These are phyloP conservation scores for Fonsecaea erecta DNA, from an alignment of 2,329 filamentous ascomycete genomes.

Conservation along the genomic window DNA sequence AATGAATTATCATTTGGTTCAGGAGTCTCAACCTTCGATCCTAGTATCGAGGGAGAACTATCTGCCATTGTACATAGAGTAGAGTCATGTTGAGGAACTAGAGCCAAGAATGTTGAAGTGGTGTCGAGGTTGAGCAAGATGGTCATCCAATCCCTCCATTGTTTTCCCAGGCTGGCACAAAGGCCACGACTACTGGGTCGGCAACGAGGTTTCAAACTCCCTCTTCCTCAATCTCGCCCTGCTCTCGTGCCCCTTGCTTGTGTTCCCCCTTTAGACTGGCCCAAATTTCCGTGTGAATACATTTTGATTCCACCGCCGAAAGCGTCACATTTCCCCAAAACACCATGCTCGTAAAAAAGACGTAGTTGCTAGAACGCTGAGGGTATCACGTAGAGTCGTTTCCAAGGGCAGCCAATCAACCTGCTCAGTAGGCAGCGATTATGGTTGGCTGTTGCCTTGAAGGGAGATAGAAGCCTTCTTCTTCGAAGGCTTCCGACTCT, in stretches of 20 bases:
- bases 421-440: conserved; percentile 55
- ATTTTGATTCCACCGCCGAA: conserved; percentile 10
- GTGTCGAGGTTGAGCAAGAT: background rate
- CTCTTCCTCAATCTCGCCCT: conserved; percentile 2
- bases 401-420: conserved; percentile 36
- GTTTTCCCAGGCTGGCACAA: conserved; percentile 32
- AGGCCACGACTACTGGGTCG: conserved; percentile 35
- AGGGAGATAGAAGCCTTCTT: conserved; percentile 56
- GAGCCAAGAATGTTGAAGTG: background rate
- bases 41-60: conserved; percentile 10
- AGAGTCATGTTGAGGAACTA: conserved; percentile 12
- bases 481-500: conserved; percentile 47
- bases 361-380: conserved; percentile 22
- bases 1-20: conserved; percentile 5
- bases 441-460: conserved; percentile 50
- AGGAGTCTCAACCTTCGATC: conserved; percentile 7
- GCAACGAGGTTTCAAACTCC: conserved; percentile 7
- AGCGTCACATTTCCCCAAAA: conserved; percentile 8
- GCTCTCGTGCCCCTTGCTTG: background rate
- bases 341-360: conserved; percentile 34
- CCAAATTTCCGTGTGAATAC: conserved; percentile 14
- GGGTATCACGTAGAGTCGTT: conserved; percentile 35
- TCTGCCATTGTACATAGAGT: conserved; percentile 7
- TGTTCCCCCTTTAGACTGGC: background rate
- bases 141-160: background rate